Base-by-base conservation (phyloP, 2,329 filamentous ascomycete species). In the Colletotrichum sp. region DNA sequence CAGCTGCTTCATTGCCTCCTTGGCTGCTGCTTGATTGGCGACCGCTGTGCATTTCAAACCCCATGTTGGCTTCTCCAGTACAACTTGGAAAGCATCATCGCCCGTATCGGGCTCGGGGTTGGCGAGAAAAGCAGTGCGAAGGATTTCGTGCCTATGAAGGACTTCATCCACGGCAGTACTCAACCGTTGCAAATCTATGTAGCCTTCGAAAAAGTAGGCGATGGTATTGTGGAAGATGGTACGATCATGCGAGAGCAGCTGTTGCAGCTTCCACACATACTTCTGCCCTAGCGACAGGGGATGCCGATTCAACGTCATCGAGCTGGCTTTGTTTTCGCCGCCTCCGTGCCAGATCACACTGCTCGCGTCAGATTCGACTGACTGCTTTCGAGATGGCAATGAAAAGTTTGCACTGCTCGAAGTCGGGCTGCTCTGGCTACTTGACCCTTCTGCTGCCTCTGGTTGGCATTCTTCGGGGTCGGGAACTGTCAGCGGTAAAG, bases 211-310 rank as follows among this genome's bases (percentile, higher is more conserved):
- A 10, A 65, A 78, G 3, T 82, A 76, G 4, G 59, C 30, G 30
- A 63, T 63, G 12, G 59, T 63, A n/a, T 63, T 63, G 30, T 63
- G 84, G 82, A 39, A 85, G 80, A 76, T 89, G 89, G 74, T 83
- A 85, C 2, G 83, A 34, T 63, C 59, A 13, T 34, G 28, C 30
- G 59, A 36, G 30, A 34, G 59, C 16, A 32, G 59, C 59, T 63
- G 59, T 36, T 63, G 59, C 59, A 63, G 30, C n/a, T 63, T 63
- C 59, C 59, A 63, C 12, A 32, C n/a, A 34, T 63, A 63, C 59
- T 18, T 36, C 59, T 63, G 59, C 12, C 59, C 59, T 8, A 63
- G 26, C 28, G 59, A 63, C 59, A 63, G 28, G 9, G n/a, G 59
- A 24, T 36, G 59, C 59, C 59, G 59, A 63, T 30, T 28, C 59